phyloP scores from a whole-genome alignment of 768 basidiomycete genomes.

The Termitomyces sp. region DNA sequence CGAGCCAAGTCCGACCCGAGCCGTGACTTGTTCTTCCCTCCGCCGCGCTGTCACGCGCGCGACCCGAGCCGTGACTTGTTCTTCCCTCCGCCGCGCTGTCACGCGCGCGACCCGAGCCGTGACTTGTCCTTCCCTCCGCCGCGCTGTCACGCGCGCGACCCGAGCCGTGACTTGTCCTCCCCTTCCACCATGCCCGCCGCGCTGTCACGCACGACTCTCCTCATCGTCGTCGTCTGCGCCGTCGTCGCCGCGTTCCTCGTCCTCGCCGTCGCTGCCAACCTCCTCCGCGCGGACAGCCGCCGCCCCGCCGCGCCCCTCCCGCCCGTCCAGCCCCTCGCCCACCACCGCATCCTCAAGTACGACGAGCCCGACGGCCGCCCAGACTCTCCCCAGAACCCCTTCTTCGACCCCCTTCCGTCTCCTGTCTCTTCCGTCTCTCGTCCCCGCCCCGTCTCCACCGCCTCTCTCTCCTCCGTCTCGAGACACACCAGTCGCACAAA shows the following conservation, averaged over 20 bases:
- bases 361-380: constrained; percentile 12
- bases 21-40: neutral
- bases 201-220: constrained; percentile 35
- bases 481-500: constrained; percentile 27
- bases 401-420: constrained; percentile 14
- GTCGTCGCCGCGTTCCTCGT: constrained; percentile 34
- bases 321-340: constrained; percentile 60
- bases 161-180: neutral
- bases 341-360: constrained; percentile 45
- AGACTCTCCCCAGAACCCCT: constrained; percentile 1
- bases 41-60: no score
- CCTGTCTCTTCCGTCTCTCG: constrained; percentile 20
- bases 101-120: constrained; percentile 5
- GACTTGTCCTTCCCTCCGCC: neutral
- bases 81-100: no score
- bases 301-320: constrained; percentile 43
- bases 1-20: constrained; percentile 4
- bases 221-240: constrained; percentile 44
- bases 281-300: constrained; percentile 28
- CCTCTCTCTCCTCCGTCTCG: constrained; percentile 19
- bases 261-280: constrained; percentile 29
- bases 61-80: neutral
- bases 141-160: no score
- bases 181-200: constrained; percentile 10
- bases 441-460: constrained; percentile 22